Conservation (phyloP, 805 yeast species). For the Candida sakaeoensis region DNA sequence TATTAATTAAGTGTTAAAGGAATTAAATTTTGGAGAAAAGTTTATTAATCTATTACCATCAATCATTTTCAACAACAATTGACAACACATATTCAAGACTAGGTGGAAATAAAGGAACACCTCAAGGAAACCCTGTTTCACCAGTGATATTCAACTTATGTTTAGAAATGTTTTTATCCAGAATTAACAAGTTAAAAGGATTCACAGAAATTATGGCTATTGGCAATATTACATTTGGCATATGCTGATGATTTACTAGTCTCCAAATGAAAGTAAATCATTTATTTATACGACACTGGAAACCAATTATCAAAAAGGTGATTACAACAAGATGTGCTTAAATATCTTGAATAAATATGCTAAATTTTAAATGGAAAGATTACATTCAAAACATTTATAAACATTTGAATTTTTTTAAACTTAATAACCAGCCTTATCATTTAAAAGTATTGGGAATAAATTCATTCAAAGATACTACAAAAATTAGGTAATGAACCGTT, state of each 20-base stretch:
- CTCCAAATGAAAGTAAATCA: no score
- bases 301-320: neutral
- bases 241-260: constrained; percentile 2
- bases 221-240: neutral
- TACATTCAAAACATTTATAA: no score
- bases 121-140: no score
- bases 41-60: neutral
- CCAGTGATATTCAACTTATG: no score
- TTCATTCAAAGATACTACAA: neutral
- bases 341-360: neutral
- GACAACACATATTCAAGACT: no score
- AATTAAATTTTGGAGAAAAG: constrained; percentile 47
- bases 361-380: neutral
- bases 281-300: no score
- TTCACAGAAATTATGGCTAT: neutral
- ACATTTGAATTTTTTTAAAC: neutral
- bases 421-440: neutral
- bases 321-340: neutral
- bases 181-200: neutral
- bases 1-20: constrained; percentile 81
- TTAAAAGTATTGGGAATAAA: neutral
- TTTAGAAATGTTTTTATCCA: neutral
- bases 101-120: no score
- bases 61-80: neutral
- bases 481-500: neutral